Conservation (phyloP, 1,284 basidiomycete genomes). For the Tylopilus sp. region DNA sequence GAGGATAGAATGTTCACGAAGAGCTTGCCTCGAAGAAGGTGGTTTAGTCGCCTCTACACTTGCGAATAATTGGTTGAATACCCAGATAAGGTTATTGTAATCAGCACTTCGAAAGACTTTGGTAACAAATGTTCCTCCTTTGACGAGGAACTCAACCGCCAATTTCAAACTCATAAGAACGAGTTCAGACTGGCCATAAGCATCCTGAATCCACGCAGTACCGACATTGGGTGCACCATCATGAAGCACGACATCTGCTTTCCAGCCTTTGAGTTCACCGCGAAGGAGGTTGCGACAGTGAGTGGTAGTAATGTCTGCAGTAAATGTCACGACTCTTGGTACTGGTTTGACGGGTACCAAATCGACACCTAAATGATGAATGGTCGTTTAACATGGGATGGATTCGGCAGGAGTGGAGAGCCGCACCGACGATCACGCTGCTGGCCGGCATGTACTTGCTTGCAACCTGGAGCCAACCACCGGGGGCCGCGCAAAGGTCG, state of each 20-base stretch:
- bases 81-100: constrained; percentile 99
- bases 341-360: constrained; percentile 96
- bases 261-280: constrained; percentile 96
- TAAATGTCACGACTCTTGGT: constrained; percentile 89
- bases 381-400: constrained; percentile 11
- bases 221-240: constrained; percentile 99
- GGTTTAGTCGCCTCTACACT: constrained; percentile 99
- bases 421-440: constrained; percentile 89
- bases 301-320: constrained; percentile 93
- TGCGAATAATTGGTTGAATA: constrained; percentile 95
- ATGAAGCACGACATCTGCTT: constrained; percentile 99
- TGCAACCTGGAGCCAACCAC: constrained; percentile 99
- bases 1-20: not conserved
- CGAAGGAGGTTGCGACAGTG: constrained; percentile 89
- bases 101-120: constrained; percentile 99
- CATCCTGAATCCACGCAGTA: constrained; percentile 99
- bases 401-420: constrained; percentile 3
- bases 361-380: constrained; percentile 71
- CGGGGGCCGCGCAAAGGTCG: constrained; percentile 98
- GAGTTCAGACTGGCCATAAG: constrained; percentile 96
- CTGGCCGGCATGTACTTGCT: constrained; percentile 98
- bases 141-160: constrained; percentile 92
- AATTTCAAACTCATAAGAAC: constrained; percentile 96
- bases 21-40: constrained; percentile 84
- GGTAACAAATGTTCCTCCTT: constrained; percentile 95